Base-by-base conservation (phyloP, 495 filamentous ascomycete genomes). In the Stereocaulon alpinum region DNA sequence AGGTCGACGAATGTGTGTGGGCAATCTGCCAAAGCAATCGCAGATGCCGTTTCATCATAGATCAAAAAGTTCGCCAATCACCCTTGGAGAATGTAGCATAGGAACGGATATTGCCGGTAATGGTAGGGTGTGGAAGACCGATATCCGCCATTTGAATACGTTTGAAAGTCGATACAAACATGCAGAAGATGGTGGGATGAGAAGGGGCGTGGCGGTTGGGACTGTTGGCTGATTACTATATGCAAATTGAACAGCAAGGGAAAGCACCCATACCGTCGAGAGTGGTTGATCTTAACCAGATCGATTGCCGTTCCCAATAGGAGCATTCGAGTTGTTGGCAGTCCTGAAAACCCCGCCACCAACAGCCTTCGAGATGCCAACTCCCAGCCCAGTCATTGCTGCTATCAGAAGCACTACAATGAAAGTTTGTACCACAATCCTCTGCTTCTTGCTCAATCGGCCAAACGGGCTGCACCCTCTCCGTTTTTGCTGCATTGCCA, bases 351-450 rank as follows among this genome's bases (percentile, higher is more conserved):
- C 76, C 2, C 81, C 80, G 10, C 79, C 82, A 34, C 81, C 80
- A 1, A 86, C 82, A 3, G 80, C 81, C 34, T 72, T 76, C 5
- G 76, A 80, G 56, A 87, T 84, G 9, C 84, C 84, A 59, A 87
- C 63, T 24, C 82, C 82, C 47, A 87, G 73, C 2, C 77, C 82
- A 15, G 84, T 77, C 64, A 82, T 82, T 24, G 73, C 72, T 3
- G 76, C 84, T n/a, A 86, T 68, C 4, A 82, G 72, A 22, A 84
- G 55, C 18, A 85, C 60, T 0, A 79, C 82, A 43, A 86, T 74
- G 22, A 76, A 62, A 6, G 78, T 71, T 66, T 85, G 80, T 27
- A 78, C 63, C 17, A 66, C 67, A 55, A 84, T 67, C 30, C 72
- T 73, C 64, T 84, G 80, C 64, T 69, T 74, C 64, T 69, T 76